Evolutionary conservation across 306 rosid genomes (phyloP).

Genomic region (Cajanus cajan): DNA sequence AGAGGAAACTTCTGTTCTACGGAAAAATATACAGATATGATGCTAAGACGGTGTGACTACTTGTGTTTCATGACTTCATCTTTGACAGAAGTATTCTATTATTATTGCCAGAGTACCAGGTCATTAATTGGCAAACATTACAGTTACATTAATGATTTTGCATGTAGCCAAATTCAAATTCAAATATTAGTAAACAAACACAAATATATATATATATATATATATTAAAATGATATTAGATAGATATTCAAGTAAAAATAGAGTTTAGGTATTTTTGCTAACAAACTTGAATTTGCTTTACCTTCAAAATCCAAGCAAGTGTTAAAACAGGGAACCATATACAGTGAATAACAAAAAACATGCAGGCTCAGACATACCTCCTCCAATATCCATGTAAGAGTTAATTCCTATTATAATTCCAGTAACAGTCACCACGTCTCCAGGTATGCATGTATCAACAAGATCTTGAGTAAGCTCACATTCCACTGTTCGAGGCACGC

Average conservation of each 20-base stretch:
- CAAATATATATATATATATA: background rate
- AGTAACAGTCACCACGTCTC: conserved; percentile 92
- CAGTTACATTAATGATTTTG: background rate
- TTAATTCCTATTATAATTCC: conserved; percentile 90
- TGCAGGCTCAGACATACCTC: conserved; percentile 53
- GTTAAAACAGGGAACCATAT: background rate
- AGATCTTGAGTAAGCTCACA: conserved; percentile 91
- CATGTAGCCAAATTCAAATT: background rate
- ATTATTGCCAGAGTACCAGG: background rate
- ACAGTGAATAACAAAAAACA: conserved; percentile 15
- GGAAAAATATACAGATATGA: background rate
- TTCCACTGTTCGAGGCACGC: conserved; percentile 96
- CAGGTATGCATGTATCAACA: conserved; percentile 95
- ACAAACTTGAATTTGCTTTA: conserved; percentile 6
- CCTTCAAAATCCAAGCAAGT: conserved; percentile 23
- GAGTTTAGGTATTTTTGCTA: conserved; percentile 1
- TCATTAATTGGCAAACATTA: conserved; percentile 4
- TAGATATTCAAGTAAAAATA: background rate
- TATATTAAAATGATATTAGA: conserved; percentile 4
- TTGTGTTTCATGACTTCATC: background rate
- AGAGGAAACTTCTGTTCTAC: conserved; percentile 6
- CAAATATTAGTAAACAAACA: background rate
- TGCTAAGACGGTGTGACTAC: conserved; percentile 5
- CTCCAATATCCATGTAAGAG: conserved; percentile 95
- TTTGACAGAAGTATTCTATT: background rate